These are phyloP conservation scores for Chlamydomonas incerta DNA, from an alignment of 139 green algal species.

Conservation along the genomic window DNA sequence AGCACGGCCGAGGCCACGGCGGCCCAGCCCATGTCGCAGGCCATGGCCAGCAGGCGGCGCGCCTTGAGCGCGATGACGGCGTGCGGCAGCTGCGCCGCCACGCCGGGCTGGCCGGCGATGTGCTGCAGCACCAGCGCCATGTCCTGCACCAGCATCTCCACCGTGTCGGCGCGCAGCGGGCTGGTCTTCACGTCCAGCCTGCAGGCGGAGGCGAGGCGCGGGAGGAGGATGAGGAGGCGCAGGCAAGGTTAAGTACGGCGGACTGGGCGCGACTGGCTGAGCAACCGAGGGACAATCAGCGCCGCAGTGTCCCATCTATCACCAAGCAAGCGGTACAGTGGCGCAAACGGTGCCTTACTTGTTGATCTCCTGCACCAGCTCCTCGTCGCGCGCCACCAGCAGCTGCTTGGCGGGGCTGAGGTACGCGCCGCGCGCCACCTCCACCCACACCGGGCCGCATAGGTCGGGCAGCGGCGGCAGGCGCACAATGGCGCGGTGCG, in stretches of 20 bases:
- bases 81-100: constrained; percentile 13
- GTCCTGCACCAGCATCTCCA: constrained; percentile 56
- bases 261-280: no score
- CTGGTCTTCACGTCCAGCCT: constrained; percentile 31
- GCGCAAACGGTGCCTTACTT: constrained; percentile 11
- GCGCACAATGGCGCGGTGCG: constrained; percentile 6
- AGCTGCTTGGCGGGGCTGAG: constrained; percentile 50
- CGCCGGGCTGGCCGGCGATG: constrained; percentile 18
- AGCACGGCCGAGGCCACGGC: constrained; percentile 55
- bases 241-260: no score
- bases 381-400: constrained; percentile 59
- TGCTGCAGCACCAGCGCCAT: constrained; percentile 64
- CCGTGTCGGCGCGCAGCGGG: background rate
- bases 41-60: constrained; percentile 62
- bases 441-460: constrained; percentile 57
- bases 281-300: no score
- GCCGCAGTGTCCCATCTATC: no score
- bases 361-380: constrained; percentile 50
- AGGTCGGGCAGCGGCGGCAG: constrained; percentile 16
- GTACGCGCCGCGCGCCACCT: constrained; percentile 52
- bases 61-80: constrained; percentile 39
- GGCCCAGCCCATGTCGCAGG: constrained; percentile 70
- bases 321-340: no score
- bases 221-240: no score
- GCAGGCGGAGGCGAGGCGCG: background rate